A percentile compares a stretch with the other conserved stretches of the same genome.
phyloP scores from a whole-genome alignment of 116 monocot species.

The Posidonia oceanica region DNA sequence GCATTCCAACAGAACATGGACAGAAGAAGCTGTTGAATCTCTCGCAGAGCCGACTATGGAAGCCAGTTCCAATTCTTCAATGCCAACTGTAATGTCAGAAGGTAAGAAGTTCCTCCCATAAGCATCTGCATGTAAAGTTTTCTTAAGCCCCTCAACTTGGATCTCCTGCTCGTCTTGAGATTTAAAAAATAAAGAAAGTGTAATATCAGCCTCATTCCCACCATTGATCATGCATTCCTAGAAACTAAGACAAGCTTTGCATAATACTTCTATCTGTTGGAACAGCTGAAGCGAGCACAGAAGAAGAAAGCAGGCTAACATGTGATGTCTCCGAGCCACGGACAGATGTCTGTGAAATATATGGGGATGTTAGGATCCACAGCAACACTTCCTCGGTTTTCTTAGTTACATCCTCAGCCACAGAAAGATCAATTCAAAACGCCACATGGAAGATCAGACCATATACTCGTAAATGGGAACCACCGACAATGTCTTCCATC shows the following conservation, averaged over 20 bases:
- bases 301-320: background rate
- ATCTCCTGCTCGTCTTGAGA: background rate
- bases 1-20: background rate
- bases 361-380: slow-evolving; percentile 12
- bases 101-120: background rate
- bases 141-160: background rate
- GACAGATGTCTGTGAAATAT: slow-evolving; percentile 13
- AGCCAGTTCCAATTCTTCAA: background rate
- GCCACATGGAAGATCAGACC: slow-evolving; percentile 17
- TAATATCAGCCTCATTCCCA: background rate
- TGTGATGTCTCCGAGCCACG: slow-evolving; percentile 2
- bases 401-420: background rate
- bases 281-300: background rate
- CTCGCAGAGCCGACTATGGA: background rate
- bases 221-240: background rate
- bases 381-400: slow-evolving; percentile 7
- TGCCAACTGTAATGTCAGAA: background rate
- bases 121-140: background rate
- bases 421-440: background rate
- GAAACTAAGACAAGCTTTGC: background rate
- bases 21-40: background rate
- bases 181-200: background rate
- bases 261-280: background rate
- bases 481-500: slow-evolving; percentile 7
- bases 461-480: slow-evolving; percentile 25